Conservation (phyloP, 2,329 filamentous ascomycete genomes). For the Colletotrichum nymphaeae region DNA sequence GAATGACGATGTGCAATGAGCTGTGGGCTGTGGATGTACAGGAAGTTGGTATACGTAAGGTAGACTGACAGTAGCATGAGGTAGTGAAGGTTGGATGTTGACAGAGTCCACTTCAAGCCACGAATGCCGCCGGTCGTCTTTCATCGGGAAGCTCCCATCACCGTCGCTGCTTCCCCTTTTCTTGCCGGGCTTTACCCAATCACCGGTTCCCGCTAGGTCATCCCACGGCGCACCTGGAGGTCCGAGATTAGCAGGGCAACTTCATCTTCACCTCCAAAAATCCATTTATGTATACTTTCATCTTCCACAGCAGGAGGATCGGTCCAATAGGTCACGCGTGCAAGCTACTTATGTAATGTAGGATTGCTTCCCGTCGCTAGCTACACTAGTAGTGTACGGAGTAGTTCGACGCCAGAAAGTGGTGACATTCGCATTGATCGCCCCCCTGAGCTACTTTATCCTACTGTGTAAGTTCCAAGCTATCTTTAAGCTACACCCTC, state of each 20-base stretch:
- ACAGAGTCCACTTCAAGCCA: not conserved
- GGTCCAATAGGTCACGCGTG: not conserved
- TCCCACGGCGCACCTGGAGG: slow-evolving; percentile 8
- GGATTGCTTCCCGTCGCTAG: not conserved
- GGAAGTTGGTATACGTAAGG: no score
- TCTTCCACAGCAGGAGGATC: not conserved
- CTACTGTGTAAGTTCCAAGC: not conserved
- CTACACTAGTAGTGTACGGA: no score
- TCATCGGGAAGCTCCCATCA: not conserved
- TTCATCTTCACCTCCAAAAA: no score
- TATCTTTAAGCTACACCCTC: not conserved
- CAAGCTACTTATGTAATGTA: not conserved
- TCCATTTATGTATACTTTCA: no score
- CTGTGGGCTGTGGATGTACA: not conserved
- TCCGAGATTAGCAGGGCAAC: slow-evolving; percentile 3
- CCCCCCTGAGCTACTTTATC: not conserved
- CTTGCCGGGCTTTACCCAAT: slow-evolving; percentile 14
- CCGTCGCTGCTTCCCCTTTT: not conserved
- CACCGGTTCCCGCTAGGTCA: slow-evolving; percentile 18
- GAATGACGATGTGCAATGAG: not conserved
- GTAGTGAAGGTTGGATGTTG: not conserved
- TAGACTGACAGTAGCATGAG: not conserved
- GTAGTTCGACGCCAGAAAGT: not conserved
- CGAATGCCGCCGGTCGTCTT: not conserved
- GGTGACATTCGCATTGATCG: not conserved